Evolutionary conservation across 352 stramenopile species (phyloP), one percentile per base, ranked within the genome.

Genomic region (Phytopythium ostracodes): DNA sequence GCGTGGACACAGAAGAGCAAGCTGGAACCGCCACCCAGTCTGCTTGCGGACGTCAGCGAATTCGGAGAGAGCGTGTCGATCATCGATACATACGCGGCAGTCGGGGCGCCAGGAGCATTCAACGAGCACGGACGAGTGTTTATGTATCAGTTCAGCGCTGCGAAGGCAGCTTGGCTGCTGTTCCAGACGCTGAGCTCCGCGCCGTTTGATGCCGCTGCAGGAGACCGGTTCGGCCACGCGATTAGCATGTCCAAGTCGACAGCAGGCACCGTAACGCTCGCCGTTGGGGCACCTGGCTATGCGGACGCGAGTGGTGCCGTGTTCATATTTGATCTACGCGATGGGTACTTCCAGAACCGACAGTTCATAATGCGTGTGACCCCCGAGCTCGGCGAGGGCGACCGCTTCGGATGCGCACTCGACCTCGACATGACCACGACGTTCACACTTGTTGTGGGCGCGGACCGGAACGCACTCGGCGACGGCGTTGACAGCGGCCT

Each of bases 251-350:
- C 84, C 22, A 69, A 70, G 8, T 76, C 75, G 35, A 31, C 66
- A 1, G 22, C 68, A 2, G 67, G 61, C 2, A 84, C 69, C 0
- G 40, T 86, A 15, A 88, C 78, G 1, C 76, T 94, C 22, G 78
- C 75, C 20, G 72, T 95, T 15, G 83, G 87, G 1, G 81, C 87
- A 2, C 87, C 87, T 40, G 87, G 84, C 1, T 92, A 92, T 52
- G 78, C 66, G 6, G 59, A 58, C 0, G 67, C 55, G 0, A 76
- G 62, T 20, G 87, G 87, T 20, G 80, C 84, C 2, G 84, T 92
- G 0, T 95, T 95, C 60, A 76, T 94, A 0, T 95, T 87, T 57
- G 79, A 92, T 52, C 50, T 92, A 1, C 17, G 86, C 2, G 73
- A 77, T 29, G 80, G 80, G 4, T 64, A 71, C 33, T 94, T 91